Evolutionary conservation across 2,329 filamentous ascomycete species (phyloP).

Genomic region (Pleomassaria siparia): DNA sequence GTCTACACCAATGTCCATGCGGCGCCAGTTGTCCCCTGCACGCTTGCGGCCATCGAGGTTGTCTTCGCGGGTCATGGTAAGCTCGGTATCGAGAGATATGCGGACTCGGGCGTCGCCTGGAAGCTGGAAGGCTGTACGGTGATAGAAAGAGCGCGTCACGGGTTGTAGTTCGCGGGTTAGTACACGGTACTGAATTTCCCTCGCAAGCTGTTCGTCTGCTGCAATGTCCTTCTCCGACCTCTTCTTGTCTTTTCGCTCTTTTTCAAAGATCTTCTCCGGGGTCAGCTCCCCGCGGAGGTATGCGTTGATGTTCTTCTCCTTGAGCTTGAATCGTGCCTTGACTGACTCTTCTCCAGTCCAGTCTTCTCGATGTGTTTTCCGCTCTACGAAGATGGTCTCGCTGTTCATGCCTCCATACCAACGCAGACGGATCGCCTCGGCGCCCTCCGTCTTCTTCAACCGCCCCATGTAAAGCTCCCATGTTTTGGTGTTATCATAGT

Average conservation of each 20-base stretch:
- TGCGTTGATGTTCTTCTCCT: slow-evolving; percentile 96
- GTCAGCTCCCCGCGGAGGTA: slow-evolving; percentile 84
- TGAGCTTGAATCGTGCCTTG: slow-evolving; percentile 91
- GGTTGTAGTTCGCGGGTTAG: slow-evolving; percentile 84
- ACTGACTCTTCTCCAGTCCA: slow-evolving; percentile 99
- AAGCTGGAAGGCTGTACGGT: slow-evolving; percentile 95
- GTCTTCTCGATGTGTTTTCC: slow-evolving; percentile 97
- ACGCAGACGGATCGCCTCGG: slow-evolving; percentile 90
- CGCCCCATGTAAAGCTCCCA: slow-evolving; percentile 95
- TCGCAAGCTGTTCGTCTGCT: slow-evolving; percentile 84
- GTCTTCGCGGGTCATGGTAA: slow-evolving; percentile 93
- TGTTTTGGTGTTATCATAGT: slow-evolving; percentile 91
- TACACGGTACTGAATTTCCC: slow-evolving; percentile 91
- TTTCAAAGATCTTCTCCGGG: slow-evolving; percentile 89
- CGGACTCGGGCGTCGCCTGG: slow-evolving; percentile 94
- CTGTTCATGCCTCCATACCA: slow-evolving; percentile 98
- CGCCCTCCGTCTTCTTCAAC: slow-evolving; percentile 95
- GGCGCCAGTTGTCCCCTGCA: slow-evolving; percentile 87
- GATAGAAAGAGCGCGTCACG: slow-evolving; percentile 95
- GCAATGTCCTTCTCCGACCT: slow-evolving; percentile 90
- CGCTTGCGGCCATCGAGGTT: slow-evolving; percentile 80
- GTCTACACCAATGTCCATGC: slow-evolving; percentile 97
- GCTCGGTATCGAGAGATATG: slow-evolving; percentile 93
- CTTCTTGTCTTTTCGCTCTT: slow-evolving; percentile 92
- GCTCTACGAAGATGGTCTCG: slow-evolving; percentile 94